Evolutionary conservation across 352 stramenopile species (phyloP).

Genomic region (Pythium periplocum): DNA sequence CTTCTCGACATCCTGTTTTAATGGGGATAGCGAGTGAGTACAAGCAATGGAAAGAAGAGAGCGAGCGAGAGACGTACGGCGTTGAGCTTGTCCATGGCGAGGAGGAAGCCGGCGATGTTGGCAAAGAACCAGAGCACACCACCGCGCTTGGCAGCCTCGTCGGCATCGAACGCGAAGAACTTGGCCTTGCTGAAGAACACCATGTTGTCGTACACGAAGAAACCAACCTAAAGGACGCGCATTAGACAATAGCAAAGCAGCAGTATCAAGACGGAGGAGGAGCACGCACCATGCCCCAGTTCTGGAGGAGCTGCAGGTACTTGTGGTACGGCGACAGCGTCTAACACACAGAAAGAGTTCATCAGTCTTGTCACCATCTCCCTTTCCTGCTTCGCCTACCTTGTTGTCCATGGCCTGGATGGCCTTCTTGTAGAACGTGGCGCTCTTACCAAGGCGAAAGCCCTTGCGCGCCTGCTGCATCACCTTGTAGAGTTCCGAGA

Average conservation of each 20-base stretch:
- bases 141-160: slow-evolving; percentile 56
- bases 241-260: slow-evolving; percentile 1
- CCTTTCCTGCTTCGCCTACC: slow-evolving; percentile 10
- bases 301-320: slow-evolving; percentile 76
- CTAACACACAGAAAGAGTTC: slow-evolving; percentile 1
- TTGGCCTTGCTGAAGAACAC: slow-evolving; percentile 82
- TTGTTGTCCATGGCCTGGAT: slow-evolving; percentile 51
- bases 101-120: slow-evolving; percentile 75
- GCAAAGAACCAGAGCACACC: slow-evolving; percentile 82
- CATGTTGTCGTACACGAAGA: slow-evolving; percentile 86
- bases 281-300: slow-evolving; percentile 53
- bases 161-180: slow-evolving; percentile 55
- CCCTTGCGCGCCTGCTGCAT: slow-evolving; percentile 79
- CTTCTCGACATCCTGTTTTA: slow-evolving; percentile 57
- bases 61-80: slow-evolving; percentile 18
- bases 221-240: slow-evolving; percentile 41
- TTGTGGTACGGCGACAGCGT: slow-evolving; percentile 31
- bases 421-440: slow-evolving; percentile 80
- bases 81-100: slow-evolving; percentile 67
- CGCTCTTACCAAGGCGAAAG: slow-evolving; percentile 82
- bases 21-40: slow-evolving; percentile 1
- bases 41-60: neutral
- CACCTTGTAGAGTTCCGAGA: slow-evolving; percentile 74
- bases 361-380: no score
- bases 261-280: neutral